phyloP scores from a whole-genome alignment of 179 eudicot species.

The Heliamphora pulchella region DNA sequence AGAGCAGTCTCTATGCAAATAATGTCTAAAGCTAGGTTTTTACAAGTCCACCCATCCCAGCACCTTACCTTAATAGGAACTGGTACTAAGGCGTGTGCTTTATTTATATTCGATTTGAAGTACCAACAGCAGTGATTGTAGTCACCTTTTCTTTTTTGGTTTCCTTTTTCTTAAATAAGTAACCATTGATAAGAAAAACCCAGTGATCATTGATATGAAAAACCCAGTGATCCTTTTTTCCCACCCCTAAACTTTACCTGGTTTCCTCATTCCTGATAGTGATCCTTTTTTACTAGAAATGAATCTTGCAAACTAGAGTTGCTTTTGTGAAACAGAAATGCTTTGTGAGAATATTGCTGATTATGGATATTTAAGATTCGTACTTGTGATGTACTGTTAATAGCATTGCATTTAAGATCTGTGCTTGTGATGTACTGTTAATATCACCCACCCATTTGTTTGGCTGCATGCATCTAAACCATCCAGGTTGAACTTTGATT shows the following conservation, averaged over 20 bases:
- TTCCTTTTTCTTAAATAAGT: not conserved
- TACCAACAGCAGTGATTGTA: not conserved
- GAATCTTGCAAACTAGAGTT: not conserved
- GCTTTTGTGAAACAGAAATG: no score
- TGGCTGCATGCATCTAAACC: not conserved
- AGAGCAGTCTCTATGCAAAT: not conserved
- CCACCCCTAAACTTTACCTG: no score
- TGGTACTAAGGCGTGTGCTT: not conserved
- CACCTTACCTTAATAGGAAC: not conserved
- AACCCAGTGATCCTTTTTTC: no score
- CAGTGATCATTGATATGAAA: not conserved
- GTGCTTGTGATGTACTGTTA: not conserved
- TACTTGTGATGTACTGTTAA: not conserved
- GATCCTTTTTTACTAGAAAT: conserved; percentile 13
- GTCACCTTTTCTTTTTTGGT: not conserved
- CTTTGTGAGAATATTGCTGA: not conserved
- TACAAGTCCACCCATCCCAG: no score
- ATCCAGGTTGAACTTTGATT: not conserved
- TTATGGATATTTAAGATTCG: not conserved
- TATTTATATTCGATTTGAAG: not conserved
- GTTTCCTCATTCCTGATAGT: not conserved
- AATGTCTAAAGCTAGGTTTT: no score
- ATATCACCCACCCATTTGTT: not conserved
- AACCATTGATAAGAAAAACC: not conserved
- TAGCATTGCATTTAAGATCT: not conserved